Evolutionary conservation across 495 filamentous ascomycete species (phyloP), one percentile per base, ranked within the genome.

Genomic region (Aspergillus incahuasiensis): DNA sequence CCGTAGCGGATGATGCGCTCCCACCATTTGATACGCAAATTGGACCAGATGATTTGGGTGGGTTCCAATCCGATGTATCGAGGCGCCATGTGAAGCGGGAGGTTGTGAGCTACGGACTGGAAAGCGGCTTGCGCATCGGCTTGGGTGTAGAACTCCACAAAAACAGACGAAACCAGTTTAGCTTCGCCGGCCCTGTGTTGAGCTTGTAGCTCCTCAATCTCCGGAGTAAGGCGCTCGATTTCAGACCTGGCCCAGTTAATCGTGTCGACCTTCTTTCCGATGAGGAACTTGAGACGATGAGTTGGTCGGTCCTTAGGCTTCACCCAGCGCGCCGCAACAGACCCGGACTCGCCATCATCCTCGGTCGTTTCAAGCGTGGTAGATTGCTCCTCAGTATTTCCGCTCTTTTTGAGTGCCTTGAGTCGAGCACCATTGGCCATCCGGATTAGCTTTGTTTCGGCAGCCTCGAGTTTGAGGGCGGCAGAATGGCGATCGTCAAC

Each of bases 41-140:
- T 91, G 53, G 74, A 79, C 94, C 94, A 98, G 69, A 98, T 86
- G 41, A 98, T 78, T 66, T 97, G 94, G 46, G 72, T 78, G 1
- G 94, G 94, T 25, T 84, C 86, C 46, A 98, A 69, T 39, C 94
- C 94, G 56, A 95, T 91, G 64, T 87, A 91, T 38, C 89, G 86
- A 43, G 91, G 91, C n/a, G 89, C 75, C 91, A 96, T 96, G 68
- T 94, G 92, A 48, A 96, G 76, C 43, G 89, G 88, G 62, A 90
- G 84, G 69, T 97, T 90, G 69, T 96, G 91, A 13, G 90, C 84
- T 25, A 97, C 80, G 16, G 73, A 74, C 67, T 96, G 91, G 71
- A 79, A 89, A 25, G 94, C 92, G 41, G 82, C 74, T 68, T 98
- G 94, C 19, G 94, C 94, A 57, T 92, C 88, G 47, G 82, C 76